Percentiles rank a stretch among this genome's conserved stretches.
phyloP scores from a whole-genome alignment of 2,329 filamentous ascomycete genomes.

The Ophiostoma triangulosporum region DNA sequence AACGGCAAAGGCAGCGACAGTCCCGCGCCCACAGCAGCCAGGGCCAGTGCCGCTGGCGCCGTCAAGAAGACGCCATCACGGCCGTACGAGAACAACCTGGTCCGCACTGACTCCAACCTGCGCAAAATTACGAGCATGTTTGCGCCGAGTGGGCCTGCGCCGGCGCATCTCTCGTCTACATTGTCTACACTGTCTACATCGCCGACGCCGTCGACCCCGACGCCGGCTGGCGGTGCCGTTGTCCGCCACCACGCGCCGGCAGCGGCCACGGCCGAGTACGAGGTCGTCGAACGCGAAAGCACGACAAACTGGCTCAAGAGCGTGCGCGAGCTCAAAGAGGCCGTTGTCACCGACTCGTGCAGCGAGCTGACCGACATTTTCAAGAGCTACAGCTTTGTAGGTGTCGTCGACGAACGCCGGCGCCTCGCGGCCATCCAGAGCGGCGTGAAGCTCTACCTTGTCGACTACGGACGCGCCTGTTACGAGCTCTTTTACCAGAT shows the following conservation, averaged over 20 bases:
- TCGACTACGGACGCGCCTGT: slow-evolving; percentile 81
- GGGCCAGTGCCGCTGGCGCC: slow-evolving; percentile 18
- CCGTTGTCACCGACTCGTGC: slow-evolving; percentile 72
- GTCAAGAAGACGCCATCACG: slow-evolving; percentile 30
- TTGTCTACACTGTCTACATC: background rate
- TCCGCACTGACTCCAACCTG: slow-evolving; percentile 76
- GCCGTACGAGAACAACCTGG: slow-evolving; percentile 72
- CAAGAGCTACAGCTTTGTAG: slow-evolving; percentile 80
- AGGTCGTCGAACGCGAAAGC: slow-evolving; percentile 54
- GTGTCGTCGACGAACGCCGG: slow-evolving; percentile 74
- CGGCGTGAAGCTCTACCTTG: slow-evolving; percentile 78
- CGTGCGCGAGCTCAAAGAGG: slow-evolving; percentile 68
- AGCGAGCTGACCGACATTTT: slow-evolving; percentile 77
- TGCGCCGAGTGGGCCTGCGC: slow-evolving; percentile 34
- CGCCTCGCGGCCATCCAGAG: slow-evolving; percentile 87
- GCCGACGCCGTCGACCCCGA: background rate
- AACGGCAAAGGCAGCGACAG: slow-evolving; percentile 11
- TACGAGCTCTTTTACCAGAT: slow-evolving; percentile 94
- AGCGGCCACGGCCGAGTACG: slow-evolving; percentile 59
- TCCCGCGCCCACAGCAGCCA: slow-evolving; percentile 21
- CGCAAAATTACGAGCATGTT: slow-evolving; percentile 98
- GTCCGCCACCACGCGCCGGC: slow-evolving; percentile 18
- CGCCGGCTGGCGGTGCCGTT: background rate
- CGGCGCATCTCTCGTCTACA: slow-evolving; percentile 1
- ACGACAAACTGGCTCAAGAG: slow-evolving; percentile 66